Conservation (phyloP, 768 basidiomycete species). For the Phlegmacium glaucopus region DNA sequence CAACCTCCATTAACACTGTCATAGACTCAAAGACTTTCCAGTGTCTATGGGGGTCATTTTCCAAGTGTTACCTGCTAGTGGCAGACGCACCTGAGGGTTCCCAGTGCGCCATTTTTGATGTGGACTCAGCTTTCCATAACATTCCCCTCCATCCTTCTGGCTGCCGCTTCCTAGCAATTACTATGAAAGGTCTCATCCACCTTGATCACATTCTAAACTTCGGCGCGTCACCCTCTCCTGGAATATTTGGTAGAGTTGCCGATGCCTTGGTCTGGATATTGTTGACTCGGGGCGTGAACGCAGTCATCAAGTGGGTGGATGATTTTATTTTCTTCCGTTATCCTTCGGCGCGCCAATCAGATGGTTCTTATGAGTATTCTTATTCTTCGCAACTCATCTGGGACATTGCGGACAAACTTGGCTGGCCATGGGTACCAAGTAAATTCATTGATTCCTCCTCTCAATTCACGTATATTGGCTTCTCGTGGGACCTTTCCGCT, state of each 20-base stretch:
- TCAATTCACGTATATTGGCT: slow-evolving; percentile 11
- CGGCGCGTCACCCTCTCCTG: slow-evolving; percentile 23
- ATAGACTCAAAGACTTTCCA: no score
- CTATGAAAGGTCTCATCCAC: no score
- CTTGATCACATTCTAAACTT: slow-evolving; percentile 32
- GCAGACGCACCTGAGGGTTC: no score
- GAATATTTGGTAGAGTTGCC: slow-evolving; percentile 28
- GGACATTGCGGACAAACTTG: slow-evolving; percentile 1
- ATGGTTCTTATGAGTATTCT: slow-evolving; percentile 18
- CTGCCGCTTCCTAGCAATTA: no score
- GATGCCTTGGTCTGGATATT: slow-evolving; percentile 30
- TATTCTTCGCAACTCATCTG: no score
- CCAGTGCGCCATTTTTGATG: no score
- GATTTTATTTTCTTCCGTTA: slow-evolving; percentile 21
- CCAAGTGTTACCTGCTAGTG: no score
- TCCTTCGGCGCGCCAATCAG: slow-evolving; percentile 9
- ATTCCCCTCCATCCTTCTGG: no score
- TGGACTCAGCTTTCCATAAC: no score
- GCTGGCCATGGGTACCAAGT: slow-evolving; percentile 13
- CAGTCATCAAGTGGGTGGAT: slow-evolving; percentile 24
- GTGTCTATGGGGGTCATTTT: no score
- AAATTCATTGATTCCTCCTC: slow-evolving; percentile 1
- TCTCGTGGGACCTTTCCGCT: slow-evolving; percentile 10
- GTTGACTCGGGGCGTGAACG: neutral
- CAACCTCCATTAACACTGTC: no score